Conservation (phyloP, 495 filamentous ascomycete genomes). For the Pseudomonodictys pantanalensis region DNA sequence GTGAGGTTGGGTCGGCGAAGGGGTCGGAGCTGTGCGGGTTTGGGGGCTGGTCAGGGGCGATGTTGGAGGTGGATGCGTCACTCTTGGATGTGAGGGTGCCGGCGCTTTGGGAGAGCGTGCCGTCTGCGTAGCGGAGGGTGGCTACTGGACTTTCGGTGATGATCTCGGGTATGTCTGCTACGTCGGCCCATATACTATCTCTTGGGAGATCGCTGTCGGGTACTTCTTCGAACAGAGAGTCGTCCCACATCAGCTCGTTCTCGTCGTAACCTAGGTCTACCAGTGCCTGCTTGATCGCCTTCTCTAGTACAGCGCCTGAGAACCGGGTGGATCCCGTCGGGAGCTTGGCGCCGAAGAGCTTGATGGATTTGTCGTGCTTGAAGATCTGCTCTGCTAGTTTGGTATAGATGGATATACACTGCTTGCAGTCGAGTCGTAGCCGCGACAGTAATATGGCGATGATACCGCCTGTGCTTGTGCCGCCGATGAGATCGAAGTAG, state of each 20-base stretch:
- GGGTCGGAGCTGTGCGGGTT: not conserved
- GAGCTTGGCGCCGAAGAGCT: conserved; percentile 37
- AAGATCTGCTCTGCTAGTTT: conserved; percentile 35
- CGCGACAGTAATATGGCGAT: conserved; percentile 36
- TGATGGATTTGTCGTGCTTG: conserved; percentile 39
- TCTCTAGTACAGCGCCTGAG: conserved; percentile 34
- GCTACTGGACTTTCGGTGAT: conserved; percentile 23
- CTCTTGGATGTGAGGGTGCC: conserved; percentile 1
- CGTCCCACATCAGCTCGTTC: conserved; percentile 40
- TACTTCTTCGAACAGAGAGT: conserved; percentile 35
- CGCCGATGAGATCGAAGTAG: conserved; percentile 34
- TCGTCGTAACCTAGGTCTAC: conserved; percentile 33
- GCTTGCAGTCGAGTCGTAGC: conserved; percentile 29
- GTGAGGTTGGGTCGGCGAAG: conserved; percentile 11
- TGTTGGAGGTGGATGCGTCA: no score
- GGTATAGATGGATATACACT: conserved; percentile 34
- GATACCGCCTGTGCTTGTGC: conserved; percentile 36
- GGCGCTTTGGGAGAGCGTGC: not conserved
- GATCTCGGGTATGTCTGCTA: conserved; percentile 10
- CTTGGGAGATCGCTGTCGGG: conserved; percentile 26
- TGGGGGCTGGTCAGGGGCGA: conserved; percentile 14
- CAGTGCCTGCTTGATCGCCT: conserved; percentile 35
- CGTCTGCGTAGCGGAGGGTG: not conserved
- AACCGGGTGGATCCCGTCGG: conserved; percentile 32
- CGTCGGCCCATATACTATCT: conserved; percentile 35